phyloP scores from a whole-genome alignment of 2,329 filamentous ascomycete species.

The Trichoderma arundinaceum region DNA sequence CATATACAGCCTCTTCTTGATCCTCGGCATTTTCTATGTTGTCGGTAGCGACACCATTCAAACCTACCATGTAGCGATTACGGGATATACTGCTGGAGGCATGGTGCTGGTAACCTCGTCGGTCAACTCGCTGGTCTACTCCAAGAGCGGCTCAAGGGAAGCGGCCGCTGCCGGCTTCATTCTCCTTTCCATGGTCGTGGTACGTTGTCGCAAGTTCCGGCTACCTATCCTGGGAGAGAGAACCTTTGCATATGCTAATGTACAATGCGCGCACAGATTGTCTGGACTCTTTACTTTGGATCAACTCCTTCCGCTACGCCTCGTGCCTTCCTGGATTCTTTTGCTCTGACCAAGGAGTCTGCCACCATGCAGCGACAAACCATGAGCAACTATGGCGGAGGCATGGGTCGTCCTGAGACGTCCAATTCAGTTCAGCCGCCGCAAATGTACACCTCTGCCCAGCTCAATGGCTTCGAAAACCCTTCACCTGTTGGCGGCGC shows the following conservation, averaged over 20 bases:
- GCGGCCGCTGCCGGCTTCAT: slow-evolving; percentile 93
- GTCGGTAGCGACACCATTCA: slow-evolving; percentile 83
- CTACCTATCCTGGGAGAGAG: no score
- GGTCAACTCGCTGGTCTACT: slow-evolving; percentile 86
- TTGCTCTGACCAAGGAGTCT: slow-evolving; percentile 88
- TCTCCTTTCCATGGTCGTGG: slow-evolving; percentile 87
- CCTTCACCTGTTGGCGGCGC: slow-evolving; percentile 82
- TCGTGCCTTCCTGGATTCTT: slow-evolving; percentile 92
- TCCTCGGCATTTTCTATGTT: slow-evolving; percentile 78
- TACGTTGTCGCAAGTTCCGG: slow-evolving; percentile 54
- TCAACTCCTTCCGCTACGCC: slow-evolving; percentile 85
- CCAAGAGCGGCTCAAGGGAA: slow-evolving; percentile 72
- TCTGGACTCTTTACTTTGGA: slow-evolving; percentile 99
- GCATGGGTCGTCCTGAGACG: slow-evolving; percentile 78
- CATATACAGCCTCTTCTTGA: slow-evolving; percentile 83
- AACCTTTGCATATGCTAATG: slow-evolving; percentile 10
- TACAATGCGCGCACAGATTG: slow-evolving; percentile 63
- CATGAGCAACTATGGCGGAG: slow-evolving; percentile 78
- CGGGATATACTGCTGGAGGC: slow-evolving; percentile 82
- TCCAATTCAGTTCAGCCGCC: slow-evolving; percentile 78
- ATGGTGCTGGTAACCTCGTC: slow-evolving; percentile 85
- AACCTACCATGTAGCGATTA: slow-evolving; percentile 90
- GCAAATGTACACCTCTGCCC: slow-evolving; percentile 97
- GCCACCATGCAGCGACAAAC: slow-evolving; percentile 69
- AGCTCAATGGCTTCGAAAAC: slow-evolving; percentile 95